A percentile compares a stretch with the other conserved stretches of the same genome.
Evolutionary conservation across 2,329 filamentous ascomycete species (phyloP).

Genomic region (Alternaria longipes): DNA sequence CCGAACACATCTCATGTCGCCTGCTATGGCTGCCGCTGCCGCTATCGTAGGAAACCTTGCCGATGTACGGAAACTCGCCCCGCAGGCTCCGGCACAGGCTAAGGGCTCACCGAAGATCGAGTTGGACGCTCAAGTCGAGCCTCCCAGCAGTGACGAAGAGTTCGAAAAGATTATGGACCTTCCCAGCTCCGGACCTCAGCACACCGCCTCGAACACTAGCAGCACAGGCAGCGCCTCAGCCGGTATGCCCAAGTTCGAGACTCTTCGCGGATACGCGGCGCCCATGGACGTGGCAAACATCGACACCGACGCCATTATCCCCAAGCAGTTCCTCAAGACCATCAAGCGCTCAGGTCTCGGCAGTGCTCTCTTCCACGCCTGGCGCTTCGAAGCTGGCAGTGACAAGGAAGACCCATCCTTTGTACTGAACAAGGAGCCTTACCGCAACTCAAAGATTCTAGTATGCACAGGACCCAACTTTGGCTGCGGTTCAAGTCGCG

Average conservation of each 20-base stretch:
- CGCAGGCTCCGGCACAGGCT: slow-evolving; percentile 53
- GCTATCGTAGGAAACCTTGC: slow-evolving; percentile 90
- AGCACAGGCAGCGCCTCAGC: slow-evolving; percentile 58
- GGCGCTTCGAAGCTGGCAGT: slow-evolving; percentile 73
- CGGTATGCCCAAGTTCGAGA: slow-evolving; percentile 84
- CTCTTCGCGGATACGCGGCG: slow-evolving; percentile 85
- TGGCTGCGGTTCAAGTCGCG: slow-evolving; percentile 89
- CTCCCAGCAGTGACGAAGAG: slow-evolving; percentile 68
- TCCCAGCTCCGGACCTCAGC: slow-evolving; percentile 69
- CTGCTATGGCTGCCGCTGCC: slow-evolving; percentile 93
- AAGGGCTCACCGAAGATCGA: slow-evolving; percentile 66
- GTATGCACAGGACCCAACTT: slow-evolving; percentile 94
- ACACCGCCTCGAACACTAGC: slow-evolving; percentile 65
- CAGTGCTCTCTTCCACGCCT: slow-evolving; percentile 83
- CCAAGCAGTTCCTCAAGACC: slow-evolving; percentile 99
- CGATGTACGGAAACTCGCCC: slow-evolving; percentile 83
- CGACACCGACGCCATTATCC: slow-evolving; percentile 99
- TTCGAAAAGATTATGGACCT: slow-evolving; percentile 70
- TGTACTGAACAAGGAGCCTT: slow-evolving; percentile 89
- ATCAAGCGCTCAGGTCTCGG: slow-evolving; percentile 98
- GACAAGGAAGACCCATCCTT: slow-evolving; percentile 81
- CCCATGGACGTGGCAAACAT: slow-evolving; percentile 89
- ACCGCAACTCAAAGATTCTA: slow-evolving; percentile 84
- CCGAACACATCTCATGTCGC: slow-evolving; percentile 94
- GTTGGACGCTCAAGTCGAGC: slow-evolving; percentile 67